Percentiles rank a stretch among this genome's conserved stretches.
These are phyloP conservation scores for Sclerotinia borealis DNA, from an alignment of 2,329 filamentous ascomycete species.

Conservation along the genomic window DNA sequence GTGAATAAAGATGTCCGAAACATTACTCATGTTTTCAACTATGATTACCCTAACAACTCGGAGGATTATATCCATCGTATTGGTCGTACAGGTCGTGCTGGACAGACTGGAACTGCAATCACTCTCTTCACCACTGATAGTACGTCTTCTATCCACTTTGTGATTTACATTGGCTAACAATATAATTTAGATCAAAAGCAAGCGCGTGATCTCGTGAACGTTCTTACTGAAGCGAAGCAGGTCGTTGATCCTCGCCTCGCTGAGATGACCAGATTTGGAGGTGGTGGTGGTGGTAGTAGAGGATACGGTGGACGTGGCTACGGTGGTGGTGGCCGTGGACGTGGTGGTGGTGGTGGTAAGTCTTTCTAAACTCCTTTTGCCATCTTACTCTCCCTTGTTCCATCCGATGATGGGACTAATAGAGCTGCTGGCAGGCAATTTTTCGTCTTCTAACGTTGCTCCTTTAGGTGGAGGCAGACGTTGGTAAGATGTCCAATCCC, in stretches of 20 bases:
- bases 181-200: slow-evolving; percentile 69
- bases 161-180: slow-evolving; percentile 22
- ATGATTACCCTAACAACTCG: slow-evolving; percentile 99
- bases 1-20: slow-evolving; percentile 94
- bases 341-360: slow-evolving; percentile 39
- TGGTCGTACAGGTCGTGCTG: slow-evolving; percentile 92
- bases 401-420: slow-evolving; percentile 34
- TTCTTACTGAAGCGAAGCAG: slow-evolving; percentile 95
- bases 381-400: slow-evolving; percentile 26
- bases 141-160: slow-evolving; percentile 49
- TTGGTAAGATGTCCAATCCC: slow-evolving; percentile 41
- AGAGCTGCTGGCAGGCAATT: slow-evolving; percentile 39
- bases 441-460: slow-evolving; percentile 52
- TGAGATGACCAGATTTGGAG: slow-evolving; percentile 90
- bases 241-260: slow-evolving; percentile 91
- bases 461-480: slow-evolving; percentile 50
- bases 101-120: slow-evolving; percentile 91
- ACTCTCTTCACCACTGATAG: slow-evolving; percentile 99
- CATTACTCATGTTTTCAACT: slow-evolving; percentile 99
- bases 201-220: slow-evolving; percentile 90
- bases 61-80: slow-evolving; percentile 98
- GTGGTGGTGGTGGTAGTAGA: slow-evolving; percentile 42
- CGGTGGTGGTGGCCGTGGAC: slow-evolving; percentile 58
- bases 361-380: slow-evolving; percentile 17
- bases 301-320: slow-evolving; percentile 26